Base-by-base conservation (phyloP, 2,329 filamentous ascomycete species). In the Exophiala spinifera region DNA sequence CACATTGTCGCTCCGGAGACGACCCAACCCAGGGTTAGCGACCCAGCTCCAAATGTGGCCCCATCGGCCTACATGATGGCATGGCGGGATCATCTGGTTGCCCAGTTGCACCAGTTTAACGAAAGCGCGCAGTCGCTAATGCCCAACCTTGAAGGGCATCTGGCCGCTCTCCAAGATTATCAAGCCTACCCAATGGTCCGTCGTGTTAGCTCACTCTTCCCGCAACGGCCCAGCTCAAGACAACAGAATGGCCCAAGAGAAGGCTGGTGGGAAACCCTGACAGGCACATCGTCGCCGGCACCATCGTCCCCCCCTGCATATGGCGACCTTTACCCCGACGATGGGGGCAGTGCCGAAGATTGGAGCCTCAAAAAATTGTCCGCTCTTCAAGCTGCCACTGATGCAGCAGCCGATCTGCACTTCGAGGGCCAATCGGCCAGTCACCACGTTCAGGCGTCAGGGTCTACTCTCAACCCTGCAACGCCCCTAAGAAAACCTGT, bases 31-130 rank as follows among this genome's bases (percentile, higher is more conserved):
- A n/a, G 49, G 28, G 31, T 15, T 3, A 4, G 20, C 7, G 25
- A 28, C 21, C 19, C 44, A n/a, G 14, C 48, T 17, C 48, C 55
- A 20, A 36, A 48, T n/a, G 20, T 48, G 8, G 55, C 52, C 5
- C 82, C 84, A 2, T 77, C 80, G 3, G 81, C 83, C 3, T 81
- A 86, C 44, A 81, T 89, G 65, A 77, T 83, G 46, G 87, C 86
- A 13, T 81, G 89, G 72, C 84, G 86, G 64, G 87, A 91, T 51
- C 87, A 91, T 54, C 72, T 92, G 17, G 79, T 85, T 21, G 79
- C 85, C 15, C 88, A 91, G 65, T 78, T 91, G 45, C 85, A 91
- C 53, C 85, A 91, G 55, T 79, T 91, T 64, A 89, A 91, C 66
- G 85, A 89, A 66, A 83, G 79, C 43, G 79, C 89, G 74, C 78